Percentiles rank a stretch among this genome's conserved stretches.
These are phyloP conservation scores for Platanthera guangdongensis DNA, from an alignment of 106 monocot species.

Conservation along the genomic window DNA sequence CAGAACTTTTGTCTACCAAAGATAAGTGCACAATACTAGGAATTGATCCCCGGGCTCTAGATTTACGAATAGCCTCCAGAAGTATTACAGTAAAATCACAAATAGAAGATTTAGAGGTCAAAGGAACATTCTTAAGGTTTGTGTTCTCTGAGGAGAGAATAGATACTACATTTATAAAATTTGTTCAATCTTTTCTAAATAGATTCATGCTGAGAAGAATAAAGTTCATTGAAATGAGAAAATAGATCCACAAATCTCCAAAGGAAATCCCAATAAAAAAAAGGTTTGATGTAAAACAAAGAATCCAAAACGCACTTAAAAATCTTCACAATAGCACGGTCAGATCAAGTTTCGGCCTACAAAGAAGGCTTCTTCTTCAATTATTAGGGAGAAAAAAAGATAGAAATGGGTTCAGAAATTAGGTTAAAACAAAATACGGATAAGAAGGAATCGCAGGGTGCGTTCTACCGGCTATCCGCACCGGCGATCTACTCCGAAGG, in stretches of 20 bases:
- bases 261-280: slow-evolving; percentile 8
- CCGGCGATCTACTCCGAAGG: too few species aligned
- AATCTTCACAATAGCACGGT: too few species aligned
- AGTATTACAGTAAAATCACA: not conserved
- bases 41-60: not conserved
- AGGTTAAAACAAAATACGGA: too few species aligned
- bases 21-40: not conserved
- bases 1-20: not conserved
- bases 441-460: too few species aligned
- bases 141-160: not conserved
- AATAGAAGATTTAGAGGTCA: not conserved
- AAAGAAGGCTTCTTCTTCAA: too few species aligned
- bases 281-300: too few species aligned
- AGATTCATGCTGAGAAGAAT: not conserved
- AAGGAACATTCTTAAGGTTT: not conserved
- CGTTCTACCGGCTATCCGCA: too few species aligned
- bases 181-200: not conserved
- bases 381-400: too few species aligned
- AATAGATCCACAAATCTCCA: not conserved
- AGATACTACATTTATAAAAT: not conserved
- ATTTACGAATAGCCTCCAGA: not conserved
- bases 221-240: slow-evolving; percentile 1
- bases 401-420: too few species aligned
- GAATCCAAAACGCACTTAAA: too few species aligned
- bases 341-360: too few species aligned